Base-by-base conservation (phyloP, 768 basidiomycete species). In the Sporobolomyces phaffii region DNA sequence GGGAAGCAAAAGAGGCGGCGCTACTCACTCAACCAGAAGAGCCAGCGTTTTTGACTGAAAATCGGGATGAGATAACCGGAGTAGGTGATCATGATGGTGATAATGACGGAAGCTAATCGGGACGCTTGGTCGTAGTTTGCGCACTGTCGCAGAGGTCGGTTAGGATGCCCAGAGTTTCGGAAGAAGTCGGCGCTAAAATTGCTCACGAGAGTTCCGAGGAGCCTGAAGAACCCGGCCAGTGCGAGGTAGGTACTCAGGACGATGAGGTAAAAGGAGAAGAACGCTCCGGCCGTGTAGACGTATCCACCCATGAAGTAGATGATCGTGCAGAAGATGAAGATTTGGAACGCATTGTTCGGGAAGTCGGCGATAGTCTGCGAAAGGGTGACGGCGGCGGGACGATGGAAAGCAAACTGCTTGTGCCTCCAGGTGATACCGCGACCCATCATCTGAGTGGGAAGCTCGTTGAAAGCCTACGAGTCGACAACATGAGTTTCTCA, bases 161-260 rank as follows among this genome's bases (percentile, higher is more conserved):
- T 28, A 26, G 28, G 18, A 29, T 20, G 11, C 26, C 9, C n/a
- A n/a, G n/a, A n/a, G n/a, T n/a, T 10, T 29, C 7, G 28, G 26
- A 26, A 26, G 26, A 13, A 26, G 48, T 29, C 44, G 22, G 10
- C 40, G 20, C 40, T 45, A 7, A 8, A 45, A 49, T 7, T 22
- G 24, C 52, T 53, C 24, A 53, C 52, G 72, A 87, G 79, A 41
- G 84, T 77, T 18, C 80, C 64, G 65, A 84, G 73, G 0, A 84
- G 85, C 44, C 89, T 80, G 84, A 92, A 94, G 81, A 91, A 89
- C 0, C 85, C 87, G 77, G 89, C 87, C 85, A 91, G 87, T 28
- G 84, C 77, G 57, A 90, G 79, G 76, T 83, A 89, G 2, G 84
- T 82, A 29, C 83, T 24, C 53, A 77, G 70, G 64, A 79, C 69